Base-by-base conservation (phyloP, 495 filamentous ascomycete genomes). In the Collariella sp. region DNA sequence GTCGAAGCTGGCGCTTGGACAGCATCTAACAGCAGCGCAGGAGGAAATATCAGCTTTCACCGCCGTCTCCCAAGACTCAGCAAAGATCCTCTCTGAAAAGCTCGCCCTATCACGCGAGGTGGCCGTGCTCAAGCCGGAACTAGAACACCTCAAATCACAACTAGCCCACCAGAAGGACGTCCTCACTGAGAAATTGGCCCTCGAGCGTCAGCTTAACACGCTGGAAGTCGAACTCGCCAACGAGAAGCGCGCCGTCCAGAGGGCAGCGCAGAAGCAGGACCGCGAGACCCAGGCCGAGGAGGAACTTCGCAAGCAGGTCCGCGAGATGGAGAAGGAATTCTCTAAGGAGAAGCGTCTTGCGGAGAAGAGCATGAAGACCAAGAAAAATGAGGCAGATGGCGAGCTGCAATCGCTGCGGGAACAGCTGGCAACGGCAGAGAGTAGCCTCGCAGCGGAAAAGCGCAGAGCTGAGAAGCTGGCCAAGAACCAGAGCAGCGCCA, bases 191-290 rank as follows among this genome's bases (percentile, higher is more conserved):
- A 95, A 93, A 58, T 68, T 89, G 16, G 77, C 83, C 15, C 67
- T 96, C 13, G 82, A 90, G 60, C 79, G 86, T 24, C 83, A 89
- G 66, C 64, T 95, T 35, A 84, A 74, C 61, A 80, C 83, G 5
- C 62, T 91, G 4, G 85, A 95, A 62, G 79, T 88, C 39, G 85
- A 93, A 62, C 75, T 95, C 9, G 87, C 88, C 52, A 83, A 84
- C 44, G 85, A 91, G 64, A 91, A 83, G 64, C 78, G 83, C 23
- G 76, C 84, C 2, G 73, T 80, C 20, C 79, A 86, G 51, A 81
- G 83, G 47, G 79, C 73, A 0, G 68, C 77, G 10, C 73, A 76
- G 9, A 83, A 79, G 42, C 75, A 73, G 20, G 71, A 74, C 36
- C 66, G 58, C 36, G 67, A 68, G 34, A 61, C 58, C 35, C 54